phyloP scores from a whole-genome alignment of 2,329 filamentous ascomycete genomes.

The Periglandula ipomoeae region DNA sequence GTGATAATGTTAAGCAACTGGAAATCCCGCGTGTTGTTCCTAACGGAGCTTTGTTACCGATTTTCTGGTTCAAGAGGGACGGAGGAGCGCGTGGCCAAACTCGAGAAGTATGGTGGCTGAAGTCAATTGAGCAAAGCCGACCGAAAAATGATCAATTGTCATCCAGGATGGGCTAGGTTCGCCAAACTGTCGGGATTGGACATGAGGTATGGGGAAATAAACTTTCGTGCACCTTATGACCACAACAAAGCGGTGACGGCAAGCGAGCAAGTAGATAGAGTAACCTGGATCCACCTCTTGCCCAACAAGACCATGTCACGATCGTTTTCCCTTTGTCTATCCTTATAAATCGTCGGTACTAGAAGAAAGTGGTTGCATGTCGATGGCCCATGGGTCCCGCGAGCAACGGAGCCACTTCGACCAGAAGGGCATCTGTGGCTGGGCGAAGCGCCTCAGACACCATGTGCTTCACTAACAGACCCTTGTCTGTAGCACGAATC shows the following conservation, averaged over 20 bases:
- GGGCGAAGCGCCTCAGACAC: constrained; percentile 1
- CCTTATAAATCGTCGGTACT: too few species aligned
- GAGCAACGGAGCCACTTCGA: background rate
- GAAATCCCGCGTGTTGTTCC: too few species aligned
- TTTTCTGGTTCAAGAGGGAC: too few species aligned
- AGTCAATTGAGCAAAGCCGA: background rate
- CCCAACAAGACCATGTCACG: background rate
- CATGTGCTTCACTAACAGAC: constrained; percentile 4
- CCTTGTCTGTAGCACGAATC: background rate
- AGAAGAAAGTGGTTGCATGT: background rate
- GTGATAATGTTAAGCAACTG: too few species aligned
- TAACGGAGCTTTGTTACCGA: too few species aligned
- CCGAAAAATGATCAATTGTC: too few species aligned
- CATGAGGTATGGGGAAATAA: too few species aligned
- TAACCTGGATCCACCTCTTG: background rate
- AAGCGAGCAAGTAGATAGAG: background rate
- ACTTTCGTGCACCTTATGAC: background rate
- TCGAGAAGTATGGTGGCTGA: too few species aligned
- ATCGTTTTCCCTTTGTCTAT: background rate
- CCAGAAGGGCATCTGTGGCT: background rate
- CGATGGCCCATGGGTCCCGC: background rate
- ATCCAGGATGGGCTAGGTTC: too few species aligned
- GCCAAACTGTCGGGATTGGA: too few species aligned
- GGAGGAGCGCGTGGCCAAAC: too few species aligned
- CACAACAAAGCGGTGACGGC: background rate